These are phyloP conservation scores for Apiotrichum brassicae DNA, from an alignment of 1,284 basidiomycete species.

Conservation along the genomic window DNA sequence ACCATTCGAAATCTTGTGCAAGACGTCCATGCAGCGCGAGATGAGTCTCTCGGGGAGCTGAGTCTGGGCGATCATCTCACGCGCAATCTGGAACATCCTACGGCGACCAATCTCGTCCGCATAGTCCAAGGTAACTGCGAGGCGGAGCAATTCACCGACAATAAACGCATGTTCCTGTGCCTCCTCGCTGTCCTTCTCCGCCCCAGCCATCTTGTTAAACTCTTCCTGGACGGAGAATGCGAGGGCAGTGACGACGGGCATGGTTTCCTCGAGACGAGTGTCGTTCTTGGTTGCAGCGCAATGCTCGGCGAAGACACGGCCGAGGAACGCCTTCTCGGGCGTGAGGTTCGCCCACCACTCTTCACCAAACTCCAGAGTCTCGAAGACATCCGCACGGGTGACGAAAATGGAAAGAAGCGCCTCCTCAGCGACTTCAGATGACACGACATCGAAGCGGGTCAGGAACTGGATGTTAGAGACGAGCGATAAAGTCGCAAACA, in stretches of 20 bases:
- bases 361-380: conserved; percentile 68
- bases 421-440: conserved; percentile 58
- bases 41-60: conserved; percentile 72
- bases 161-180: conserved; percentile 56
- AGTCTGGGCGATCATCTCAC: conserved; percentile 81
- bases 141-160: conserved; percentile 70
- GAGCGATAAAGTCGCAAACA: too few relatives aligned
- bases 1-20: conserved; percentile 72
- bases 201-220: conserved; percentile 62
- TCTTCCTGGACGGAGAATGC: conserved; percentile 77
- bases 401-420: conserved; percentile 62
- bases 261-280: conserved; percentile 61
- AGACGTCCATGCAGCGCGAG: conserved; percentile 74
- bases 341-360: conserved; percentile 64
- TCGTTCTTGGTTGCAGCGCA: conserved; percentile 63
- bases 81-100: conserved; percentile 82
- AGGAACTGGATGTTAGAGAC: conserved; percentile 52
- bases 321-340: conserved; percentile 76
- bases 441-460: conserved; percentile 58
- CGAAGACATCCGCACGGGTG: conserved; percentile 56
- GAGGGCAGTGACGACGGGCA: conserved; percentile 84
- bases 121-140: conserved; percentile 82
- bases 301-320: conserved; percentile 76
- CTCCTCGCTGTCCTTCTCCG: conserved; percentile 55
- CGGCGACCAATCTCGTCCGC: conserved; percentile 89